Conservation (phyloP, 2,329 filamentous ascomycete genomes). For the Botrytis cinerea region DNA sequence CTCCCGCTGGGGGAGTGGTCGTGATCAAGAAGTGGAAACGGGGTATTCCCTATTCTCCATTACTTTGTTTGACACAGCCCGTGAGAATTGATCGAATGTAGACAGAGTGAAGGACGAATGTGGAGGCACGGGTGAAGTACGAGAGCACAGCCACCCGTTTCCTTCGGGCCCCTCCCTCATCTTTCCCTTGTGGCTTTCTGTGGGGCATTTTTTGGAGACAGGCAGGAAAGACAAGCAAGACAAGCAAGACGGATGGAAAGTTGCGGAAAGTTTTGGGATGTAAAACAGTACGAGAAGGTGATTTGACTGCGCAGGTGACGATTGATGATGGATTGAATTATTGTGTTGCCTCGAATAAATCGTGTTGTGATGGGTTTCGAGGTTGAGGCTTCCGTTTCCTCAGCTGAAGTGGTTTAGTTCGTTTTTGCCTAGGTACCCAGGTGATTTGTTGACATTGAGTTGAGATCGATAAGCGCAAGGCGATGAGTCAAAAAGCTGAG, state of each 20-base stretch:
- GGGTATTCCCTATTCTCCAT: not conserved
- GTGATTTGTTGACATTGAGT: not conserved
- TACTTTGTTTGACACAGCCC: not conserved
- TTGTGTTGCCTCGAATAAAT: not conserved
- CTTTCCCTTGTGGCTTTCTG: not conserved
- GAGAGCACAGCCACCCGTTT: slow-evolving; percentile 2
- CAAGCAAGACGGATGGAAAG: slow-evolving; percentile 4
- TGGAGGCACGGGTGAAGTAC: slow-evolving; percentile 11
- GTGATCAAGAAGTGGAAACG: not conserved
- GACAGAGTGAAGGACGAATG: slow-evolving; percentile 14
- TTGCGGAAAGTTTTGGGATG: not conserved
- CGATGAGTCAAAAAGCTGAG: slow-evolving; percentile 7
- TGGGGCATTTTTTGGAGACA: slow-evolving; percentile 18
- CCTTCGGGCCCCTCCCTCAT: not conserved
- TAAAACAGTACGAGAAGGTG: not conserved
- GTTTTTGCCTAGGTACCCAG: not conserved
- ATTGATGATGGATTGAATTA: not conserved
- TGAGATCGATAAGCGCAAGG: not conserved
- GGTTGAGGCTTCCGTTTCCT: not conserved
- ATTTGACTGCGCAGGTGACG: not conserved
- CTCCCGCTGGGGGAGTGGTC: not conserved
- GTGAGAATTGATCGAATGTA: not conserved
- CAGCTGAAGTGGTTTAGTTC: not conserved
- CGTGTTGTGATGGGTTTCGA: not conserved
- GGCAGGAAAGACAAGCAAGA: slow-evolving; percentile 2